Evolutionary conservation across 495 filamentous ascomycete genomes (phyloP), one percentile per base, ranked within the genome.

Genomic region (Annulohypoxylon stygium): DNA sequence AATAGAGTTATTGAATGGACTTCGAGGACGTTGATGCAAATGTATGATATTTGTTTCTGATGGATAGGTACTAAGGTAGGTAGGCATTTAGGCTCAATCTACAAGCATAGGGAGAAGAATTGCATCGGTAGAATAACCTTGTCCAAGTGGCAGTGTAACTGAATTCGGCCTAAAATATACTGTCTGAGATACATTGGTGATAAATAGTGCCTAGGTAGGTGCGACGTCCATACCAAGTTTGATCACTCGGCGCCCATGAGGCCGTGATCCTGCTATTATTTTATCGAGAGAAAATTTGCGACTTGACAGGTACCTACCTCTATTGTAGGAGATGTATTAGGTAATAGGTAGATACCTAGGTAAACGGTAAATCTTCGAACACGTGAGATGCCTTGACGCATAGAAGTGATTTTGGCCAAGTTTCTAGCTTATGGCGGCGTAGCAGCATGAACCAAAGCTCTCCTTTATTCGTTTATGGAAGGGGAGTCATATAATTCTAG

Each of bases 51-150:
- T 23, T 23, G 20, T 23, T 23, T 1, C 20, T 23, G 20, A 23
- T 23, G 20, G 20, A 23, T 23, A 23, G 20, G 20, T 23, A 23
- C 20, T 23, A 23, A 23, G 20, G 20, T 23, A 23, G 20, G 20
- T 1, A 10, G 41, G 12, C 2, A 48, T 72, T 72, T 53, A 72
- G 69, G 63, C 69, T 72, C 64, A 72, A 72, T 72, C 30, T 59
- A 51, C 33, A 41, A 1, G 12, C 11, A 34, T 23, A 62, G 53
- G 55, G 63, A 58, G 64, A 59, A 25, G 41, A 63, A 39, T 55
- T 65, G 45, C 55, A 43, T 45, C 33, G 37, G 45, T 45, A 18
- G 8, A 26, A n/a, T 25, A 37, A 26, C 63, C 58, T 33, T 2
- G 47, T 37, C 11, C 12, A 41, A 43, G 55, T 33, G 23, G 34